Base-by-base conservation (phyloP, 768 basidiomycete genomes). In the Sporobolomyces pararoseus region DNA sequence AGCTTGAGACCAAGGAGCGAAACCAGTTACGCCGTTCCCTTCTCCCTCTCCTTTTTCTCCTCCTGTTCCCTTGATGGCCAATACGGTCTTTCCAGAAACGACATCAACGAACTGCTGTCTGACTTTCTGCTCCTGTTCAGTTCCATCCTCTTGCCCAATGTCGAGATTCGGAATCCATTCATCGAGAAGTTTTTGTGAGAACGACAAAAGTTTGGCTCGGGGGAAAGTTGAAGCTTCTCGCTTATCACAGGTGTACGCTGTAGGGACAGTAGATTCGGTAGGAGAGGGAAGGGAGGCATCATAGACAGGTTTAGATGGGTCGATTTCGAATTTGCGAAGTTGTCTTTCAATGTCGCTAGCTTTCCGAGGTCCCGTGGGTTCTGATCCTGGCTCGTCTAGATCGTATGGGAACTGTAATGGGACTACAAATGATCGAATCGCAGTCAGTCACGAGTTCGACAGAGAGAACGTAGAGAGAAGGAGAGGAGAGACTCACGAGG, bases 101-200 rank as follows among this genome's bases (percentile, higher is more conserved):
- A 96, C 84, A 65, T 94, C 90, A 4, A 92, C 79, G 47, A 96
- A 83, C 65, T 89, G 88, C 70, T 88, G 81, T 44, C 90, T 83
- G 0, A 84, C 84, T 3, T 80, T 81, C 57, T 71, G 25, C 50
- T 72, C 39, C n/a, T 74, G 44, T 12, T 75, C 59, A 34, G 81
- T 79, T 7, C 74, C 65, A 23, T 63, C 53, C 23, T 63, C 73
- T 16, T 80, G 35, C 7, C 68, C 72, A 13, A 70, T 19, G 3
- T 74, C 72, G 32, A 74, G 72, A 21, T 74, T 37, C 31, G 72
- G 72, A 19, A 74, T 42, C 68, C 68, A 70, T 25, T 64, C 72
- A 3, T 62, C 35, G 16, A 62, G 7, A 17, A 64, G 59, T 34
- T 47, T 44, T 19, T 37, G 29, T 17, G 62, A 65, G 2, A 74